A percentile compares a stretch with the other conserved stretches of the same genome.
Evolutionary conservation across 139 green algal species (phyloP).

Genomic region (Raphidocelis subcapitata): DNA sequence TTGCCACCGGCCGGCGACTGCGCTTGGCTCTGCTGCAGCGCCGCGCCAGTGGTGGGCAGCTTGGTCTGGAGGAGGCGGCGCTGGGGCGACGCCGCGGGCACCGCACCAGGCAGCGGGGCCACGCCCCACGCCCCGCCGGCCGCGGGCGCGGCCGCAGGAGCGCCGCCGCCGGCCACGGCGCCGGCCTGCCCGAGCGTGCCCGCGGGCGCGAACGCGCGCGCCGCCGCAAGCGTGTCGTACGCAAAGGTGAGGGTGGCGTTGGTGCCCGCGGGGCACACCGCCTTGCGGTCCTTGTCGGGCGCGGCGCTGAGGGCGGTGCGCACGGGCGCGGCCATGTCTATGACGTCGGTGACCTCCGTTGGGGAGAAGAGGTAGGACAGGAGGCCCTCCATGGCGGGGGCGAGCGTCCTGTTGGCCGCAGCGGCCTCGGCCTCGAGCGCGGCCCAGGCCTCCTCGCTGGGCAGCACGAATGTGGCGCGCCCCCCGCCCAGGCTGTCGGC

Average conservation of each 20-base stretch:
- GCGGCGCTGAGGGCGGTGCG: slow-evolving; percentile 1
- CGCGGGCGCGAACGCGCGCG: too few species aligned
- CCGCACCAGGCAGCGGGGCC: background rate
- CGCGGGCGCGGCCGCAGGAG: background rate
- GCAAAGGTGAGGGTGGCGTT: slow-evolving; percentile 10
- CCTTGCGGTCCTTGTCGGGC: background rate
- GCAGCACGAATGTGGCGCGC: slow-evolving; percentile 19
- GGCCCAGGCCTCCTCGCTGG: slow-evolving; percentile 21
- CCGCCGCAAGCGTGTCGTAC: background rate
- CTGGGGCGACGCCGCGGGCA: too few species aligned
- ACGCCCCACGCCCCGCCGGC: background rate
- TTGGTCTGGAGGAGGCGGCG: too few species aligned
- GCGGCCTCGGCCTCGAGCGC: slow-evolving; percentile 10
- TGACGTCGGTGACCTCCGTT: background rate
- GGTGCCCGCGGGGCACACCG: slow-evolving; percentile 13
- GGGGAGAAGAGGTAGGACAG: slow-evolving; percentile 24
- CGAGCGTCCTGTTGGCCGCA: slow-evolving; percentile 13
- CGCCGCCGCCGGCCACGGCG: background rate
- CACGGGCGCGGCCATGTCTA: background rate
- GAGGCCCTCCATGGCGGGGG: slow-evolving; percentile 9
- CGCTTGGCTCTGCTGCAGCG: too few species aligned
- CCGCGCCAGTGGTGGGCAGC: too few species aligned
- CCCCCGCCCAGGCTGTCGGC: background rate
- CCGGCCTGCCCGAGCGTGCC: background rate
- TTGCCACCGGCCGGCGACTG: too few species aligned